Evolutionary conservation across 1,284 basidiomycete genomes (phyloP), one percentile per base, ranked within the genome.

Genomic region (Trametes sp.): DNA sequence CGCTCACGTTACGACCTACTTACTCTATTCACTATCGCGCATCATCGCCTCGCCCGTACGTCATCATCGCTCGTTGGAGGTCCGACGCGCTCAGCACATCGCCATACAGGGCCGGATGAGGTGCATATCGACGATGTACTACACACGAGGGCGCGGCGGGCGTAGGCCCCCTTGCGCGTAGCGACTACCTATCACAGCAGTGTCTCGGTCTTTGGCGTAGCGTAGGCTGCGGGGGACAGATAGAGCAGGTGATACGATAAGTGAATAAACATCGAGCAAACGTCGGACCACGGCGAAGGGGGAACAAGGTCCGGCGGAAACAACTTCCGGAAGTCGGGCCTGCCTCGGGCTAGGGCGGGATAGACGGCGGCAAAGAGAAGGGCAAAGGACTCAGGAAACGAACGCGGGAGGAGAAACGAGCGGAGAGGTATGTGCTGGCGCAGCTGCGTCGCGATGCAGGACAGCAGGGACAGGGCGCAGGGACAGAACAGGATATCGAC

Each of bases 301-400:
- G 33, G 23, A 45, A 21, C 44, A 42, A 29, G 49, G 45, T 28
- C 54, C 49, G 33, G 54, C 42, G 54, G 31, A 33, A 38, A 50
- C 52, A 42, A 35, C 59, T 60, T 60, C 53, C 45, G 58, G 58
- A 49, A 54, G 58, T 54, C 52, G 35, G 50, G 46, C 45, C 41
- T 13, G 23, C 19, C 36, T 41, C 42, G 5, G 31, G 51, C n/a
- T 38, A 42, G 26, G 26, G 26, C 21, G 28, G 24, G 44, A 24
- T 28, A 16, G 21, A 33, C 23, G 24, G 41, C 6, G 42, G 46
- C 3, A 35, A 41, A 23, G n/a, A n/a, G 38, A n/a, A 45, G 46
- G 45, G 42, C n/a, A 23, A 4, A 38, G 35, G 24, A 10, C 9
- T 16, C 14, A 24, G 23, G 58, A 23, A 46, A 54, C 21, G 50